Evolutionary conservation across 2,329 filamentous ascomycete genomes (phyloP), one percentile per base, ranked within the genome.

Genomic region (Fusarium globosum): DNA sequence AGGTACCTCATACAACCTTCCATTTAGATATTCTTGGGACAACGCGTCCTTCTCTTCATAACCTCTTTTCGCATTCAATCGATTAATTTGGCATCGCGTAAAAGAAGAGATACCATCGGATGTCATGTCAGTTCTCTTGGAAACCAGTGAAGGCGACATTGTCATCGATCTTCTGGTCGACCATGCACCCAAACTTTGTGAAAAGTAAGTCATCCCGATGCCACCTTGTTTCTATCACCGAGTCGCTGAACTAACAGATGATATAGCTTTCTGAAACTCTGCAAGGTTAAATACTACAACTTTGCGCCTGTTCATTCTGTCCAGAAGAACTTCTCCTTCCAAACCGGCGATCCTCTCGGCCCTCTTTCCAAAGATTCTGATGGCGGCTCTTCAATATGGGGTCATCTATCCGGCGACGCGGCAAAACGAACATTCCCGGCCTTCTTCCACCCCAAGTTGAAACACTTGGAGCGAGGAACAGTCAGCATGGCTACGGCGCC

Each of bases 281-380:
- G 96, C 90, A 98, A 98, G 85, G 87, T 95, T 84, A 99, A 98
- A 86, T 99, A 98, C 86, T 99, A 98, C 90, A 98, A 98, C 86
- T 98, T 97, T 82, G 92, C 95, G 11, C 96, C 96, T 33, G 86
- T 98, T 61, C 94, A 98, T 85, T 95, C 92, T 75, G 90, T 99
- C 42, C 96, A 98, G 81, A 96, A 96, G 82, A 91, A 94, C 83
- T 98, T 98, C 84, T 97, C 95, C 69, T 97, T 97, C 83, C 96
- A 98, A 83, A 97, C 94, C 38, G 96, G 96, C 81, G 96, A 98
- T 79, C 96, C 96, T 18, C 91, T 98, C 60, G 96, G 96, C 18
- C 96, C 95, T 18, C 90, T 93, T 65, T 94, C 94, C 20, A 86
- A 90, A 76, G 90, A 95, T 52, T 97, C 95, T 77, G 94, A 98